phyloP scores from a whole-genome alignment of 2,329 filamentous ascomycete genomes.

The Pseudogymnoascus sp. region DNA sequence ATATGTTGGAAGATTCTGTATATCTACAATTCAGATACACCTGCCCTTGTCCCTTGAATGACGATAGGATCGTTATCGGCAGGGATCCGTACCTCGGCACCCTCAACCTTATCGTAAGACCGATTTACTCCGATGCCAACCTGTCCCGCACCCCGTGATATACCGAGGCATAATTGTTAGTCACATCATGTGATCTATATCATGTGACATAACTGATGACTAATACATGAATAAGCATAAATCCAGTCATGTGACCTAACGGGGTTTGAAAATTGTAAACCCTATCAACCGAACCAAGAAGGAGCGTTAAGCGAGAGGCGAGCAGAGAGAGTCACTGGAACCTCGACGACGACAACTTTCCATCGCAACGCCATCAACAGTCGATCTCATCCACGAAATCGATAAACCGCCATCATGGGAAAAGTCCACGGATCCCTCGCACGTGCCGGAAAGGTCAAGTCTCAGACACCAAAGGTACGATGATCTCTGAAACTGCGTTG shows the following conservation, averaged over 20 bases:
- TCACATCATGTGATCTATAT: background rate
- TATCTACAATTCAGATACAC: background rate
- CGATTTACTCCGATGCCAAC: slow-evolving; percentile 2
- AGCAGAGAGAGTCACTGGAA: slow-evolving; percentile 7
- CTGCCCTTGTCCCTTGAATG: background rate
- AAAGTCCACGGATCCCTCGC: slow-evolving; percentile 92
- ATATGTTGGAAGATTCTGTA: background rate
- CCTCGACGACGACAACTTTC: slow-evolving; percentile 8
- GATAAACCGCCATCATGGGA: slow-evolving; percentile 59
- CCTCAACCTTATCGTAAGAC: background rate
- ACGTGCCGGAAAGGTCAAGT: slow-evolving; percentile 98
- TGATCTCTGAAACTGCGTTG: slow-evolving; percentile 16
- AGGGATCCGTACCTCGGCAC: slow-evolving; percentile 1
- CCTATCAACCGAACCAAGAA: slow-evolving; percentile 7
- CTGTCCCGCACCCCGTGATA: background rate
- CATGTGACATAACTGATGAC: background rate
- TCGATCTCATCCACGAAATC: slow-evolving; percentile 13
- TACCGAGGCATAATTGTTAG: background rate
- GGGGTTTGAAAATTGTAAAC: slow-evolving; percentile 6
- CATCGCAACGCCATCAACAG: slow-evolving; percentile 8
- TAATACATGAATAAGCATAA: background rate
- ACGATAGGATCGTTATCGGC: slow-evolving; percentile 3
- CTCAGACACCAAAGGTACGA: slow-evolving; percentile 82
- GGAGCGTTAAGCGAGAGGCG: slow-evolving; percentile 7
- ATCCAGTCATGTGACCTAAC: background rate